Evolutionary conservation across 1,284 basidiomycete genomes (phyloP).

Genomic region (Psilocybe mexicana): DNA sequence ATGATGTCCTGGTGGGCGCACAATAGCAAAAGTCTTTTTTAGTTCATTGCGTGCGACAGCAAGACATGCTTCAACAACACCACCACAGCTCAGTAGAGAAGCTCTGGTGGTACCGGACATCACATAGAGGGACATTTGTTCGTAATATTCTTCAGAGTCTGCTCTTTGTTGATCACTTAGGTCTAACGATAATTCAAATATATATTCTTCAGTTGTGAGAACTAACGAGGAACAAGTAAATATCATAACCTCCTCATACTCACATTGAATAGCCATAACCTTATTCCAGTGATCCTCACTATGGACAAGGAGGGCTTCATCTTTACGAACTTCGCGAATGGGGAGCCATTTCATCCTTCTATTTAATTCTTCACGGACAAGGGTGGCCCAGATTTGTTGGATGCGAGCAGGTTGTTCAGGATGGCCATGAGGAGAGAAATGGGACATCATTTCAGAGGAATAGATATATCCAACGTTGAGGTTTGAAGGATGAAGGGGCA

Average conservation of each 20-base stretch:
- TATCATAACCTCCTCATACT: slow-evolving; percentile 32
- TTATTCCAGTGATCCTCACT: slow-evolving; percentile 90
- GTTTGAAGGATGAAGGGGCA: slow-evolving; percentile 36
- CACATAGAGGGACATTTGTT: slow-evolving; percentile 90
- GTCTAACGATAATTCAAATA: slow-evolving; percentile 42
- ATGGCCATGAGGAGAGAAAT: slow-evolving; percentile 70
- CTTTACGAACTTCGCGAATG: slow-evolving; percentile 70
- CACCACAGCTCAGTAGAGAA: slow-evolving; percentile 90
- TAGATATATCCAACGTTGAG: slow-evolving; percentile 83
- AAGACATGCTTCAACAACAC: slow-evolving; percentile 89
- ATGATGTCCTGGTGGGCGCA: slow-evolving; percentile 97
- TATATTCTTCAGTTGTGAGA: slow-evolving; percentile 15
- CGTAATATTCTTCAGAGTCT: slow-evolving; percentile 80
- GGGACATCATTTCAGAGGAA: slow-evolving; percentile 85
- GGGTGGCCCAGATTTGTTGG: slow-evolving; percentile 69
- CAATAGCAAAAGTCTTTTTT: slow-evolving; percentile 91
- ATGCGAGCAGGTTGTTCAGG: slow-evolving; percentile 92
- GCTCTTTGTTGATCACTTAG: slow-evolving; percentile 73
- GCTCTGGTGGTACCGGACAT: slow-evolving; percentile 83
- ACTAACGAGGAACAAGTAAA: slow-evolving; percentile 11
- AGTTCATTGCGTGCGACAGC: slow-evolving; percentile 84
- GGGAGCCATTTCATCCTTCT: slow-evolving; percentile 78
- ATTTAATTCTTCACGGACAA: slow-evolving; percentile 65
- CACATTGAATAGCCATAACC: slow-evolving; percentile 77
- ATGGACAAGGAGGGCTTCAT: slow-evolving; percentile 90